These are phyloP conservation scores for Mycena capillaripes DNA, from an alignment of 768 basidiomycete genomes.

Conservation along the genomic window DNA sequence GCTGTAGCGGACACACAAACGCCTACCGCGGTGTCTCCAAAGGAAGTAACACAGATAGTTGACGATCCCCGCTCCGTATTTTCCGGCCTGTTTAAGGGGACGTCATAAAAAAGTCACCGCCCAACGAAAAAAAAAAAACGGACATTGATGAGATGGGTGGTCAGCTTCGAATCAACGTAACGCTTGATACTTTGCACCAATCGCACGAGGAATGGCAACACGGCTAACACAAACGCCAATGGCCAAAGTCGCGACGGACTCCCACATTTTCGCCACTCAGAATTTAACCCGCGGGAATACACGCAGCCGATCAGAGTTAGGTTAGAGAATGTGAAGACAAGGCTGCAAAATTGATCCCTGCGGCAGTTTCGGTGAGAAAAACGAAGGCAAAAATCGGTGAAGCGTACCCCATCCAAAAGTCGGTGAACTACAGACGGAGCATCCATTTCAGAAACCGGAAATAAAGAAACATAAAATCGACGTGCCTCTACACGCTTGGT, in stretches of 20 bases:
- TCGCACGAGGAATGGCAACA: constrained; percentile 82
- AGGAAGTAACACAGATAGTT: constrained; percentile 77
- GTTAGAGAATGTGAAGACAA: constrained; percentile 81
- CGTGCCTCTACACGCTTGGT: constrained; percentile 80
- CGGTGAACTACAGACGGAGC: constrained; percentile 68
- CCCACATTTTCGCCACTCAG: constrained; percentile 60
- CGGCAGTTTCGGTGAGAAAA: background rate
- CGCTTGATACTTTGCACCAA: constrained; percentile 89
- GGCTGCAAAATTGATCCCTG: constrained; percentile 88
- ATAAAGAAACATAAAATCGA: constrained; percentile 25
- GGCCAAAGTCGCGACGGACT: constrained; percentile 69
- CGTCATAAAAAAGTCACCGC: background rate
- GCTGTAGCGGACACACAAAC: background rate
- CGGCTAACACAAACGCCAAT: constrained; percentile 68
- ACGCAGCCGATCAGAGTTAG: constrained; percentile 83
- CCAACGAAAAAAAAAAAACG: constrained; percentile 27
- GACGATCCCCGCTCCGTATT: constrained; percentile 80
- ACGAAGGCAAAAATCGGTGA: background rate
- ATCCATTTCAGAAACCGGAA: constrained; percentile 1
- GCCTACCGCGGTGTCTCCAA: constrained; percentile 79
- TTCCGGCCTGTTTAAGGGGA: constrained; percentile 78
- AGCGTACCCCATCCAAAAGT: constrained; percentile 90
- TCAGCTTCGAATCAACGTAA: constrained; percentile 81
- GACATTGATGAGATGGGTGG: constrained; percentile 92
- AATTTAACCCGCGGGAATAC: constrained; percentile 69